phyloP scores from a whole-genome alignment of 2,329 filamentous ascomycete species.

The Coniochaeta prunicola region DNA sequence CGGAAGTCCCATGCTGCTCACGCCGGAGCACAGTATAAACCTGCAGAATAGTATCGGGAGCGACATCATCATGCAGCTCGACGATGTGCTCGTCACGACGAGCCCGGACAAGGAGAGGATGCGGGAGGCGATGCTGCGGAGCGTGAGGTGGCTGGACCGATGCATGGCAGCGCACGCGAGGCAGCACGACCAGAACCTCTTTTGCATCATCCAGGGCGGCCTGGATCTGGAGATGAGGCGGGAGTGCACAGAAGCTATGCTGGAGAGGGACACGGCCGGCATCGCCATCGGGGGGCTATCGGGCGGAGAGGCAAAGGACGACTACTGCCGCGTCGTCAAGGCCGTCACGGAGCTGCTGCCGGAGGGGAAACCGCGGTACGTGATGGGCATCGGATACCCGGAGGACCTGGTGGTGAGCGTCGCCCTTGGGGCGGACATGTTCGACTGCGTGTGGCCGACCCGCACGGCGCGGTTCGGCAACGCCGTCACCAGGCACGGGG shows the following conservation, averaged over 20 bases:
- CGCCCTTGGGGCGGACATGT: slow-evolving; percentile 96
- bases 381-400: slow-evolving; percentile 98
- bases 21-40: slow-evolving; percentile 92
- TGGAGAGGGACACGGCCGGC: slow-evolving; percentile 82
- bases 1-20: slow-evolving; percentile 90
- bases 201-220: slow-evolving; percentile 97
- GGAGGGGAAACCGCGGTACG: slow-evolving; percentile 90
- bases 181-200: slow-evolving; percentile 79
- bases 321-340: slow-evolving; percentile 85
- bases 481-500: slow-evolving; percentile 72
- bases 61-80: slow-evolving; percentile 99
- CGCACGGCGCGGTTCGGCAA: slow-evolving; percentile 94
- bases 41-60: slow-evolving; percentile 96
- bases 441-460: slow-evolving; percentile 98
- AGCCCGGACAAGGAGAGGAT: slow-evolving; percentile 84
- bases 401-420: slow-evolving; percentile 93
- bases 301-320: slow-evolving; percentile 87
- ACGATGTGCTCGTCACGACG: slow-evolving; percentile 95
- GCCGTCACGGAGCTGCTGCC: slow-evolving; percentile 82
- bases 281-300: slow-evolving; percentile 94
- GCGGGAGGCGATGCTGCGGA: slow-evolving; percentile 90
- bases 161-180: slow-evolving; percentile 87
- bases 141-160: slow-evolving; percentile 89
- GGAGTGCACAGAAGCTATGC: slow-evolving; percentile 81
- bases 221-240: slow-evolving; percentile 79